Evolutionary conservation across 768 basidiomycete species (phyloP).

Genomic region (Baorangia bicolor): DNA sequence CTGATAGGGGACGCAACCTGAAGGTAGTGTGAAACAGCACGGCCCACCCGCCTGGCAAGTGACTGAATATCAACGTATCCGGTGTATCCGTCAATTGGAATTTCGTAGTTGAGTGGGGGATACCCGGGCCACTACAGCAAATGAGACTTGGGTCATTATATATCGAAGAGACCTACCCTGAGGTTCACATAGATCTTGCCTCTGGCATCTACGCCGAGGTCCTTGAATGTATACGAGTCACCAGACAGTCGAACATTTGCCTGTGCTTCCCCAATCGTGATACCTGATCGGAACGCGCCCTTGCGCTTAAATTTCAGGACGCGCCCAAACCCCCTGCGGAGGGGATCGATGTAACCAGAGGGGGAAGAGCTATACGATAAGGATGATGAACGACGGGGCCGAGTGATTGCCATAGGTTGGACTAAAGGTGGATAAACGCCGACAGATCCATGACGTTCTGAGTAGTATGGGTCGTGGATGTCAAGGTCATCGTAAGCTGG

Average conservation of each 20-base stretch:
- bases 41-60: slow-evolving; percentile 63
- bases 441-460: slow-evolving; percentile 19
- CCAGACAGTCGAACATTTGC: slow-evolving; percentile 59
- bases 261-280: slow-evolving; percentile 69
- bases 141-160: background rate
- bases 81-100: slow-evolving; percentile 66
- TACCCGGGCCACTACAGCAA: slow-evolving; percentile 65
- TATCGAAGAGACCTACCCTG: slow-evolving; percentile 43
- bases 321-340: slow-evolving; percentile 47
- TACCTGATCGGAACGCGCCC: slow-evolving; percentile 61
- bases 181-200: slow-evolving; percentile 62
- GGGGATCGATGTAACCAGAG: slow-evolving; percentile 41
- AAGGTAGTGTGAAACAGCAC: slow-evolving; percentile 73
- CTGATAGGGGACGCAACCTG: slow-evolving; percentile 45
- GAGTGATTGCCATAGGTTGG: slow-evolving; percentile 19
- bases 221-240: slow-evolving; percentile 60
- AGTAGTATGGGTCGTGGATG: slow-evolving; percentile 50
- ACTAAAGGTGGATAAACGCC: slow-evolving; percentile 24
- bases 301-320: slow-evolving; percentile 75
- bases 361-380: slow-evolving; percentile 39
- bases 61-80: slow-evolving; percentile 65
- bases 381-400: slow-evolving; percentile 40
- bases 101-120: slow-evolving; percentile 67
- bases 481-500: slow-evolving; percentile 58
- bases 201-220: slow-evolving; percentile 61